Conservation (phyloP, 1,284 basidiomycete genomes). For the Flammula alnicola region DNA sequence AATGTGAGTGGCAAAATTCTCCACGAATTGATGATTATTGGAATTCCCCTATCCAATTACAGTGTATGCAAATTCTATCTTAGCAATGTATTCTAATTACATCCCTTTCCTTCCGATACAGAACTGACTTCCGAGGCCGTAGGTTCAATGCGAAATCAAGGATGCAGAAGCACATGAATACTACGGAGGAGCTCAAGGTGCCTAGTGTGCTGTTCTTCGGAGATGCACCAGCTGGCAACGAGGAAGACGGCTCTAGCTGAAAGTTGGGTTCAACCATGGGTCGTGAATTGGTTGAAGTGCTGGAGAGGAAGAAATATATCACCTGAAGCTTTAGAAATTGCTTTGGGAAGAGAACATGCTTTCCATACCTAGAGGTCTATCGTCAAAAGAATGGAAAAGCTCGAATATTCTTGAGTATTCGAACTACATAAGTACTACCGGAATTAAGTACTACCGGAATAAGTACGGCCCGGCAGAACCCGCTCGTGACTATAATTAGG, state of each 20-base stretch:
- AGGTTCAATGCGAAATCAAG: conserved; percentile 13
- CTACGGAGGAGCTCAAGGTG: conserved; percentile 5
- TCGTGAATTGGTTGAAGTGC: too few relatives aligned
- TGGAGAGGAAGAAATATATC: too few relatives aligned
- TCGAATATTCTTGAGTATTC: too few relatives aligned
- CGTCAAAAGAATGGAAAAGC: too few relatives aligned
- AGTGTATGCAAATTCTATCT: conserved; percentile 14
- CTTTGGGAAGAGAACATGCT: too few relatives aligned
- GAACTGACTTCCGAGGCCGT: neutral
- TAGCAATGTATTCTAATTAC: conserved; percentile 3
- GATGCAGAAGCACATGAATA: conserved; percentile 7
- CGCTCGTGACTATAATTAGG: neutral
- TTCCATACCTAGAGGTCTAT: too few relatives aligned
- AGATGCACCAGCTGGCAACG: neutral
- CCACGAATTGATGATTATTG: neutral
- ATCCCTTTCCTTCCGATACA: neutral
- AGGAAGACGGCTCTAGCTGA: too few relatives aligned
- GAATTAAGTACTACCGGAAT: too few relatives aligned
- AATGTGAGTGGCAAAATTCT: neutral
- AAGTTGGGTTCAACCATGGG: too few relatives aligned
- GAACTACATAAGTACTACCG: too few relatives aligned
- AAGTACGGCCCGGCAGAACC: neutral
- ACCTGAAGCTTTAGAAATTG: too few relatives aligned
- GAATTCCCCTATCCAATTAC: neutral
- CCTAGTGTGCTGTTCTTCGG: conserved; percentile 9